Evolutionary conservation across 257 asterid species (phyloP).

Genomic region (Solanum chmielewskii): DNA sequence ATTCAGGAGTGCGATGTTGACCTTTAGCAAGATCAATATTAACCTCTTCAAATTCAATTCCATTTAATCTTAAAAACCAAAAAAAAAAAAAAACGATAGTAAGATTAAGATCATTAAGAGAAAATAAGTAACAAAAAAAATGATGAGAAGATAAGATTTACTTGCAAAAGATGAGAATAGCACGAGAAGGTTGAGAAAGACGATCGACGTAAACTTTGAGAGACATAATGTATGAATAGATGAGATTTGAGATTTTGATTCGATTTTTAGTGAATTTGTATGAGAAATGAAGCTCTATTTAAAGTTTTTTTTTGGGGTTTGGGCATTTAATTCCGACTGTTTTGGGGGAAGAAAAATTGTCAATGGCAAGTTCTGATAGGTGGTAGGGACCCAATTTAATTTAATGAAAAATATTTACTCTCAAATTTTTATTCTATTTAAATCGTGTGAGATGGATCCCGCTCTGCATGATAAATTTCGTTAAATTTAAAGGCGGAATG

Average conservation of each 20-base stretch:
- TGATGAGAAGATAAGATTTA: conserved; percentile 14
- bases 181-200: conserved; percentile 88
- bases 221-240: conserved; percentile 13
- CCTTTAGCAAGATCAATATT: conserved; percentile 39
- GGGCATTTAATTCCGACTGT: not conserved
- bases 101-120: not conserved
- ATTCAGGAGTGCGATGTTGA: conserved; percentile 64
- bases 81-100: not conserved
- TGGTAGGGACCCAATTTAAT: not conserved
- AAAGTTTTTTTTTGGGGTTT: not conserved
- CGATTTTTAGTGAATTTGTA: not conserved
- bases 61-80: conserved; percentile 35
- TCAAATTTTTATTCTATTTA: not conserved
- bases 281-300: not conserved
- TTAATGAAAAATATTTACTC: not conserved
- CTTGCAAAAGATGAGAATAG: conserved; percentile 88
- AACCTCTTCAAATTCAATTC: conserved; percentile 81
- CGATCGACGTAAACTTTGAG: conserved; percentile 74
- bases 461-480: not conserved
- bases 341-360: not conserved
- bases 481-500: rapidly evolving
- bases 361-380: not conserved
- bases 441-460: not conserved
- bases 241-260: not conserved
- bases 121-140: not conserved